These are phyloP conservation scores for Lecanoromycetidae sp. DNA, from an alignment of 2,329 filamentous ascomycete genomes.

Conservation along the genomic window DNA sequence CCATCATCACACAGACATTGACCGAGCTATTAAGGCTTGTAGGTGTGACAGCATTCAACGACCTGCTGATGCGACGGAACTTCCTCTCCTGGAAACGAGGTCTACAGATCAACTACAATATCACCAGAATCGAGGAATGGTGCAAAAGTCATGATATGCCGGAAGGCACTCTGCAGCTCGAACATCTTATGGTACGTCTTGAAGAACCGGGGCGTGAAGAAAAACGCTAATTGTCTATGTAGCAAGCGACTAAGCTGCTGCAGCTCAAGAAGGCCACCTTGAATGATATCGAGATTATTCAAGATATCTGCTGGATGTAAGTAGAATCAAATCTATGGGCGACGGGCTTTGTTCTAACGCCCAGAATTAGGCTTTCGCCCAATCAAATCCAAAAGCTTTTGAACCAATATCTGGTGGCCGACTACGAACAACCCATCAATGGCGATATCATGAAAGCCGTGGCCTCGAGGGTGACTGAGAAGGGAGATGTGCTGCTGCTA, in stretches of 20 bases:
- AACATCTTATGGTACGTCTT: constrained; percentile 76
- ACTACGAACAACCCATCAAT: constrained; percentile 98
- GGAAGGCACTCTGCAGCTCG: constrained; percentile 89
- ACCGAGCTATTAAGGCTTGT: constrained; percentile 88
- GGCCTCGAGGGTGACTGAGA: constrained; percentile 90
- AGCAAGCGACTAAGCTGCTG: constrained; percentile 96
- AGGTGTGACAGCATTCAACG: constrained; percentile 96
- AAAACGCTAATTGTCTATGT: constrained; percentile 13
- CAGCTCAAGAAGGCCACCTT: constrained; percentile 98
- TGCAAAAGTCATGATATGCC: constrained; percentile 99
- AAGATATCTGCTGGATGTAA: constrained; percentile 99
- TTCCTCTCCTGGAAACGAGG: constrained; percentile 99
- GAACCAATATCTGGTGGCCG: constrained; percentile 95
- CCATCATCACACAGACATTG: constrained; percentile 88
- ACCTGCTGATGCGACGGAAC: constrained; percentile 91
- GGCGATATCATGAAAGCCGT: constrained; percentile 99
- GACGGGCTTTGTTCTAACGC: constrained; percentile 2
- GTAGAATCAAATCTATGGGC: constrained; percentile 27
- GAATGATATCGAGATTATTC: constrained; percentile 99
- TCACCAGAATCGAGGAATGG: constrained; percentile 98
- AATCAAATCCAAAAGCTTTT: constrained; percentile 98
- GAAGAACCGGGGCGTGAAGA: neutral
- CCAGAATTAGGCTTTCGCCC: constrained; percentile 62
- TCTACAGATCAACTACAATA: constrained; percentile 99
- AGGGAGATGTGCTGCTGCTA: constrained; percentile 88